A percentile compares a stretch with the other conserved stretches of the same genome.
These are phyloP conservation scores for Corymbia calophylla DNA, from an alignment of 441 rosid species.

Conservation along the genomic window DNA sequence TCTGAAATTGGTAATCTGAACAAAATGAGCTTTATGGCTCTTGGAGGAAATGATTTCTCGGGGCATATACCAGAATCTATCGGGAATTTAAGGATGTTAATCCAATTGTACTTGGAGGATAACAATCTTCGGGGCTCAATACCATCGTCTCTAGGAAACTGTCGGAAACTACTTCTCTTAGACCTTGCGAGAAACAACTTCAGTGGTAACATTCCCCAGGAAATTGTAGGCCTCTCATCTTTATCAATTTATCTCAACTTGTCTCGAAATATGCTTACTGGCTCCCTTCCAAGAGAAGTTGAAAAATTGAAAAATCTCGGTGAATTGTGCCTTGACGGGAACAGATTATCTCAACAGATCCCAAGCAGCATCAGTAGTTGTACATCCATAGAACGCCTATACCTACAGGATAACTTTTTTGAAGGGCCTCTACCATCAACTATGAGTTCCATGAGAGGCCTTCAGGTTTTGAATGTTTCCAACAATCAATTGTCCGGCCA, in stretches of 20 bases:
- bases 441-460: not conserved
- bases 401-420: not conserved
- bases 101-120: rapidly evolving
- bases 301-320: too few relatives aligned
- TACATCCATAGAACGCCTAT: not conserved
- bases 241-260: too few relatives aligned
- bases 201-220: rapidly evolving
- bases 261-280: too few relatives aligned
- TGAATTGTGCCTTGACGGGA: rapidly evolving
- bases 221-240: too few relatives aligned
- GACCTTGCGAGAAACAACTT: too few relatives aligned
- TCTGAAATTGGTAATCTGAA: not conserved
- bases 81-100: too few relatives aligned
- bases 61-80: not conserved
- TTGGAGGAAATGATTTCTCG: rapidly evolving
- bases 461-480: not conserved
- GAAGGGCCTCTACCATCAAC: not conserved
- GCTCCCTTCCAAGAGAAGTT: too few relatives aligned
- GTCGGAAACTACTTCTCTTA: too few relatives aligned
- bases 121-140: too few relatives aligned
- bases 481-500: not conserved
- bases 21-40: rapidly evolving
- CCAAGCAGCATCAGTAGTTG: not conserved
- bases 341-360: too few relatives aligned
- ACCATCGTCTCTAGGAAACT: too few relatives aligned